Evolutionary conservation across 768 basidiomycete species (phyloP).

Genomic region (Trametes cubensis): DNA sequence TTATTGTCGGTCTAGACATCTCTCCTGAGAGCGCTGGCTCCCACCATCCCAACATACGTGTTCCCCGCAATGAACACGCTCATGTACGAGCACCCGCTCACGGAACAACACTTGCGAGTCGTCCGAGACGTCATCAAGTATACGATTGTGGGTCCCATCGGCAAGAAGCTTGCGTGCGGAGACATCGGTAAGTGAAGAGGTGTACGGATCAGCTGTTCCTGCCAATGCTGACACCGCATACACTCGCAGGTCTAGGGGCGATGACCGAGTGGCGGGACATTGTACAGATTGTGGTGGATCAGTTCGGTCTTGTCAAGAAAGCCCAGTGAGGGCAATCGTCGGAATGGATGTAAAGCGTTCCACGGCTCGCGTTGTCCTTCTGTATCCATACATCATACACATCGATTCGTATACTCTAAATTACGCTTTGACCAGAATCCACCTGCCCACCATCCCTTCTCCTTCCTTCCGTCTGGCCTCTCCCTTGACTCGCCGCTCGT

Average conservation of each 20-base stretch:
- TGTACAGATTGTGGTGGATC: conserved; percentile 67
- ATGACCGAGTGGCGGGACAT: conserved; percentile 98
- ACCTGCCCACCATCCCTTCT: conserved; percentile 55
- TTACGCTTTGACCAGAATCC: conserved; percentile 57
- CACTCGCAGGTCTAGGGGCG: conserved; percentile 73
- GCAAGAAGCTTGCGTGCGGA: conserved; percentile 88
- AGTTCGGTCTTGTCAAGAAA: conserved; percentile 38
- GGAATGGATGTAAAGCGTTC: too few relatives aligned
- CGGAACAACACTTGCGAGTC: conserved; percentile 76
- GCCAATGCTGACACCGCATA: not conserved
- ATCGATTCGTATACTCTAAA: too few relatives aligned
- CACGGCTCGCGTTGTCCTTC: too few relatives aligned
- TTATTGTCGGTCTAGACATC: conserved; percentile 53
- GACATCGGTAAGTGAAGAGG: conserved; percentile 64
- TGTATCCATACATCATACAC: too few relatives aligned
- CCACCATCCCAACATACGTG: conserved; percentile 83
- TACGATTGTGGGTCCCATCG: conserved; percentile 82
- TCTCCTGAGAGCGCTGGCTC: conserved; percentile 80
- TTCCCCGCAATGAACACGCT: conserved; percentile 99
- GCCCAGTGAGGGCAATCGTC: too few relatives aligned
- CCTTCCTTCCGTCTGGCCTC: conserved; percentile 62
- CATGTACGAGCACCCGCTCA: conserved; percentile 96
- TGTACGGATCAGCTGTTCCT: conserved; percentile 29
- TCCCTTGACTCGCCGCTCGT: conserved; percentile 42
- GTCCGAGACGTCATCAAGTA: conserved; percentile 80